Evolutionary conservation across 1,139 yeast species (phyloP), one percentile per base, ranked within the genome.

Genomic region (Zygosaccharomyces pseudobailii): DNA sequence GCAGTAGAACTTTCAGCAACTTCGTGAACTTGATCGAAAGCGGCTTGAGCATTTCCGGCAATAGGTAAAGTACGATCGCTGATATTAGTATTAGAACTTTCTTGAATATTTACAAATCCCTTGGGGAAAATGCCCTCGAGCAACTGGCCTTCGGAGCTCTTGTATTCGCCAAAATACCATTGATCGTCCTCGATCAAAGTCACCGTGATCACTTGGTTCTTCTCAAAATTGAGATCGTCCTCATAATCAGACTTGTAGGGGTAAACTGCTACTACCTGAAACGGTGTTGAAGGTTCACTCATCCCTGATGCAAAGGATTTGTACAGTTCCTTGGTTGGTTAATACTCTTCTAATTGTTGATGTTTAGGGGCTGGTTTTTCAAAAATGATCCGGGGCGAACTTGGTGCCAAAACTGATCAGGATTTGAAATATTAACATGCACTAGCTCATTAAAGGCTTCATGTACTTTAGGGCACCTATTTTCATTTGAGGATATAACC

Each of bases 91-190:
- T 6, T 24, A 8, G 27, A 1, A 5, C 13, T 31, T 48, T 17
- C 38, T 23, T 30, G 40, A 19, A 56, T 37, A 51, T 80, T 80
- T 4, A 92, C 97, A 70, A 87, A 92, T 63, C 81, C 83, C 65
- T 79, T 81, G 6, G 98, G 98, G 58, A 92, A 92, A 72, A 90
- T 84, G 6, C 98, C 98, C 32, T 76, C 66, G 47, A 71, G 67
- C 8, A 58, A 46, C 9, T 52, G 56, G 8, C 78, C 78, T 25
- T 58, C 58, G 4, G 54, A 48, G 41, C 76, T 80, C 19, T 69
- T 70, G 56, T 75, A 83, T 10, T 74, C 71, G 2, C 98, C 98
- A 36, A 78, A 72, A 61, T 78, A 85, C 98, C 98, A 92, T 55
- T 90, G 96, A 6, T 80, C 95, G 62, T 89, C 97, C 59, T 88